Percentiles rank a stretch among this genome's conserved stretches.
These are phyloP conservation scores for Allantophomopsis lycopodina DNA, from an alignment of 2,329 filamentous ascomycete genomes.

Conservation along the genomic window DNA sequence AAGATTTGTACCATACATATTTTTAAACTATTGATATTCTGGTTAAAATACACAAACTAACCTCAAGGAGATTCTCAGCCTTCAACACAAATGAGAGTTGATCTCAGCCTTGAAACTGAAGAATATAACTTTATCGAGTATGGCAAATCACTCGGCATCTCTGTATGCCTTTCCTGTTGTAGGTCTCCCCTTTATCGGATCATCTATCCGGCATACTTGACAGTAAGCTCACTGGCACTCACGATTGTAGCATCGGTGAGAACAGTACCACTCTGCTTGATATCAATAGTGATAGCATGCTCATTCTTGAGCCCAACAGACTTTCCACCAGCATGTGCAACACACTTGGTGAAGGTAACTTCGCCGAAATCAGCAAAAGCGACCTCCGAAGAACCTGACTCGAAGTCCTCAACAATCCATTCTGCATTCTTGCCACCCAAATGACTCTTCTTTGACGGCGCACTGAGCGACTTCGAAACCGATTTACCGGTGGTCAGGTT, in stretches of 20 bases:
- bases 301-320: too few relatives aligned
- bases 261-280: background rate
- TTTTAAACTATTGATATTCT: too few relatives aligned
- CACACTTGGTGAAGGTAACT: constrained; percentile 27
- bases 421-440: constrained; percentile 32
- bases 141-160: too few relatives aligned
- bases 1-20: too few relatives aligned
- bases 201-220: constrained; percentile 13
- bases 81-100: too few relatives aligned
- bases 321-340: constrained; percentile 9
- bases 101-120: too few relatives aligned
- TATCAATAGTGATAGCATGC: background rate
- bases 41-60: too few relatives aligned
- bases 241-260: background rate
- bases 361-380: constrained; percentile 30
- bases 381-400: constrained; percentile 23
- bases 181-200: too few relatives aligned
- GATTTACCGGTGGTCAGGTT: constrained; percentile 28
- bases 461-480: constrained; percentile 25
- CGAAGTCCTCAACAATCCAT: constrained; percentile 37
- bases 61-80: too few relatives aligned
- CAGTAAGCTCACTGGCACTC: constrained; percentile 3
- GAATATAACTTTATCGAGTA: too few relatives aligned
- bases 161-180: too few relatives aligned
- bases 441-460: constrained; percentile 12